Base-by-base conservation (phyloP, 2,329 filamentous ascomycete species). In the Amesomyces nigricolor region DNA sequence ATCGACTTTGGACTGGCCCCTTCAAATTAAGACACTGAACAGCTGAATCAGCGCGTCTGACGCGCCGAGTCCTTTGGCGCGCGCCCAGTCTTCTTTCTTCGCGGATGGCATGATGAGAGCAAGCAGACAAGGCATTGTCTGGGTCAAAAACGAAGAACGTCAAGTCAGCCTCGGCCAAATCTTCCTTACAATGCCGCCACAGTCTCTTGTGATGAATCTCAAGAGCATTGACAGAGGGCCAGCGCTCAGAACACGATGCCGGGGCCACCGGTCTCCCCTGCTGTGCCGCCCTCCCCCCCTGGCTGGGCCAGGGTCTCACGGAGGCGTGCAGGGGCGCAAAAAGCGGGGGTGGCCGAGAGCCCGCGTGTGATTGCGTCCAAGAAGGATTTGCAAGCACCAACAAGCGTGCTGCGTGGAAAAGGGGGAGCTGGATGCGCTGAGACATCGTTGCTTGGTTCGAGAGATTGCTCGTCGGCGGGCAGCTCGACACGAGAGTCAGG, bases 281-380 rank as follows among this genome's bases (percentile, higher is more conserved):
- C 53, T 58, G 47, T 47, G 49, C 54, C 54, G 53, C 42, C 9
- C 26, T 50, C 26, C 39, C 32, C 39, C 52, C 59, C 47, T 52
- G 60, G 51, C 51, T 51, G 55, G 58, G 60, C 32, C 49, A 58
- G 57, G 49, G 51, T 60, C 57, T 55, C 54, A 40, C 49, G 56
- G 62, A 49, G 51, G 52, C 38, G 43, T 38, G 40, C 54, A 60
- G 59, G 60, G 60, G 53, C 57, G 51, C n/a, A 43, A 54, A 59
- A 63, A 65, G 62, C 63, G 63, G 63, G 63, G 63, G 54, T 58
- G 51, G 37, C 43, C 59, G 57, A 62, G 65, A 64, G 63, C 61
- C 22, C 22, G 22, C 22, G 64, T 60, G 62, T 63, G 62, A 64
- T 63, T 61, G 63, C 58, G 59, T 49, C 45, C 61, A 55, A 57